Percentiles rank a stretch among this genome's conserved stretches.
Evolutionary conservation across 148 eudicot genomes (phyloP).

Genomic region (Camellia japonica): DNA sequence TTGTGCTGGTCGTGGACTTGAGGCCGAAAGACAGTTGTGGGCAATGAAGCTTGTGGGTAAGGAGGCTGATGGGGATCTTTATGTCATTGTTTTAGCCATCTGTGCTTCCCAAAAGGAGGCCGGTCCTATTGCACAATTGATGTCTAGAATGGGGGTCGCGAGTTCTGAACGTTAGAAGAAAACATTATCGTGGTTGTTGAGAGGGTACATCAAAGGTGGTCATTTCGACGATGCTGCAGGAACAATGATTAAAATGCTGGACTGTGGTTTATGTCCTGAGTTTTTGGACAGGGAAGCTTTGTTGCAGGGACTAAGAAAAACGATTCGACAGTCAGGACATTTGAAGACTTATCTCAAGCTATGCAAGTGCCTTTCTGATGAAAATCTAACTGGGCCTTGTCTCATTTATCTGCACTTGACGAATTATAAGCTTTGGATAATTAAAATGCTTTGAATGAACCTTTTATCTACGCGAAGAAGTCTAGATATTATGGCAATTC

Average conservation of each 20-base stretch:
- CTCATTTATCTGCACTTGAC: slow-evolving; percentile 70
- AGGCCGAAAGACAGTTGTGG: slow-evolving; percentile 82
- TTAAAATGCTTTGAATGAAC: slow-evolving; percentile 52
- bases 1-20: slow-evolving; percentile 72
- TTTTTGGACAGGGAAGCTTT: slow-evolving; percentile 68
- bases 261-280: slow-evolving; percentile 64
- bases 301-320: slow-evolving; percentile 67
- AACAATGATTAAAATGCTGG: slow-evolving; percentile 62
- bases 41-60: slow-evolving; percentile 61
- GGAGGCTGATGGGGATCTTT: slow-evolving; percentile 65
- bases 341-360: slow-evolving; percentile 60
- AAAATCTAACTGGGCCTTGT: slow-evolving; percentile 70
- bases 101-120: slow-evolving; percentile 70
- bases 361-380: slow-evolving; percentile 76
- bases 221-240: slow-evolving; percentile 70
- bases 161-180: slow-evolving; percentile 57
- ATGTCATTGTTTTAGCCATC: slow-evolving; percentile 84
- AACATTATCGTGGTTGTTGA: slow-evolving; percentile 73
- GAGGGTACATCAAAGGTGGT: slow-evolving; percentile 83
- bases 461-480: background rate
- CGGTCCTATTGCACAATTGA: slow-evolving; percentile 54
- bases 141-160: slow-evolving; percentile 57
- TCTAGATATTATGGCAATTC: background rate
- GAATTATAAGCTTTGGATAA: slow-evolving; percentile 68
- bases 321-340: slow-evolving; percentile 48